Evolutionary conservation across 108 stramenopile species (phyloP).

Genomic region (Skeletonema tropicum): DNA sequence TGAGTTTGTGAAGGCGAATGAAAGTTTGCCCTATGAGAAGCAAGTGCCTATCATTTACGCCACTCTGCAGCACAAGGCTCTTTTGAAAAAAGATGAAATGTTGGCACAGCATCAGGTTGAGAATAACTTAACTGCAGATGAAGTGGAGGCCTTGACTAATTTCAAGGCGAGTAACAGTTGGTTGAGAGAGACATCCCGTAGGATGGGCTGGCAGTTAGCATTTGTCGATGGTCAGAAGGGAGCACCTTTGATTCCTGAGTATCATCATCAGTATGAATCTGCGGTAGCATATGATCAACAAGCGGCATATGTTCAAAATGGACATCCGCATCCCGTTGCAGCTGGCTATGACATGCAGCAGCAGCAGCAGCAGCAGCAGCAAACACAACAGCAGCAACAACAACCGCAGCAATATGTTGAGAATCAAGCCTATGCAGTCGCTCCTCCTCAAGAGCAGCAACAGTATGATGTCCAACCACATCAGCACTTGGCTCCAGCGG

Average conservation of each 20-base stretch:
- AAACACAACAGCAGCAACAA: neutral
- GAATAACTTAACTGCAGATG: slow-evolving; percentile 4
- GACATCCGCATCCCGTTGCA: neutral
- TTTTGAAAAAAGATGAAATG: slow-evolving; percentile 1
- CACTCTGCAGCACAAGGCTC: neutral
- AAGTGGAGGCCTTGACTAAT: slow-evolving; percentile 3
- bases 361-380: neutral
- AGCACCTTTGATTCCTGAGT: neutral
- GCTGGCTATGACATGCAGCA: neutral
- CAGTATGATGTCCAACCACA: neutral
- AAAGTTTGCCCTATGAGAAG: neutral
- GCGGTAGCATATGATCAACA: neutral
- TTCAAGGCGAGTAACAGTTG: slow-evolving; percentile 6
- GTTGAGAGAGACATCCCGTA: neutral
- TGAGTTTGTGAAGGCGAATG: slow-evolving; percentile 2
- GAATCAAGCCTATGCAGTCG: neutral
- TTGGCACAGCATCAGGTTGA: neutral
- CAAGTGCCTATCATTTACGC: neutral
- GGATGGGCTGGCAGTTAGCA: slow-evolving; percentile 3
- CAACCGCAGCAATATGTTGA: neutral
- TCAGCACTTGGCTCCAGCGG: neutral
- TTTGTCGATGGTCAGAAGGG: slow-evolving; percentile 5
- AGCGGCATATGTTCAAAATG: neutral
- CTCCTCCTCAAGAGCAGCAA: neutral
- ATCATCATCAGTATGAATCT: neutral